phyloP scores from a whole-genome alignment of 805 yeast genomes.

The Kazachstania psychrophila region DNA sequence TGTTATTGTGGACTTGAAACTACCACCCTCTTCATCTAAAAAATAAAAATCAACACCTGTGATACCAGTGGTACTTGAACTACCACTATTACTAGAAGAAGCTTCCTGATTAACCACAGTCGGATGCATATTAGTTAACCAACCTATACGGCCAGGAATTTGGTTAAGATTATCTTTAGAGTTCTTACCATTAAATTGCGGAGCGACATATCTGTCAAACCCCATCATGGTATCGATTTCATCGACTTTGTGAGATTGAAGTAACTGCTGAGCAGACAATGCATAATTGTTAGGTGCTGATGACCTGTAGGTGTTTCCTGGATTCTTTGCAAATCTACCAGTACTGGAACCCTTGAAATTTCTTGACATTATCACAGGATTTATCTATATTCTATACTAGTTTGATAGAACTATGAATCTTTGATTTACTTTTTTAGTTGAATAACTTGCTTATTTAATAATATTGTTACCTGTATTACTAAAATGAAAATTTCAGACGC shows the following conservation, averaged over 20 bases:
- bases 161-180: slow-evolving; percentile 9
- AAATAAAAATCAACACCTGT: slow-evolving; percentile 93
- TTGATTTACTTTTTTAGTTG: no score
- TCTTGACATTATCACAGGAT: no score
- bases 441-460: no score
- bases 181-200: slow-evolving; percentile 33
- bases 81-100: slow-evolving; percentile 4
- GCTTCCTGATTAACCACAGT: slow-evolving; percentile 52
- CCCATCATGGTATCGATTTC: slow-evolving; percentile 78
- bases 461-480: no score
- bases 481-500: no score
- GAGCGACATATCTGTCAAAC: slow-evolving; percentile 72
- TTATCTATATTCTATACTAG: background rate
- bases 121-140: slow-evolving; percentile 93
- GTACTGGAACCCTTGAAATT: slow-evolving; percentile 41
- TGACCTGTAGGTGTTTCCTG: slow-evolving; percentile 6
- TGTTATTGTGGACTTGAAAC: slow-evolving; percentile 75
- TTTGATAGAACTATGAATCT: no score
- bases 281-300: slow-evolving; percentile 18
- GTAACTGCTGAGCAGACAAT: slow-evolving; percentile 31
- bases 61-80: slow-evolving; percentile 37
- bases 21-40: slow-evolving; percentile 92
- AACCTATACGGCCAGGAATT: slow-evolving; percentile 44
- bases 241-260: slow-evolving; percentile 54
- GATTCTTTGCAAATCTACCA: slow-evolving; percentile 44